These are phyloP conservation scores for Rhizophora apiculata DNA, from an alignment of 345 rosid genomes.

Conservation along the genomic window DNA sequence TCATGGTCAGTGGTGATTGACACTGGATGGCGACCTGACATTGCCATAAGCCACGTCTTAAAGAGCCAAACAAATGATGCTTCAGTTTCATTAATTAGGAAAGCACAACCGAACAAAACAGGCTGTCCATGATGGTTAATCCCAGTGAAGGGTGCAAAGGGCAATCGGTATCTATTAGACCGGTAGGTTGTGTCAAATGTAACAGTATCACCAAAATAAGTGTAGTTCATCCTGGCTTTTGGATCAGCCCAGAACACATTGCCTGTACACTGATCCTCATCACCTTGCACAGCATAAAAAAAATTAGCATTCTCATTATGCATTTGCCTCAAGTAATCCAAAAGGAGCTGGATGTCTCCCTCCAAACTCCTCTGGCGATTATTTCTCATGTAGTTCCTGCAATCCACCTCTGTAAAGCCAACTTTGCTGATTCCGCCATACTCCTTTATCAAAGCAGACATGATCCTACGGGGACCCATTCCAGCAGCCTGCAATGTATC, in stretches of 20 bases:
- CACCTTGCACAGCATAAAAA: conserved; percentile 54
- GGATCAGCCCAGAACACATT: conserved; percentile 76
- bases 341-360: conserved; percentile 40
- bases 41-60: conserved; percentile 71
- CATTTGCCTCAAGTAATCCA: conserved; percentile 53
- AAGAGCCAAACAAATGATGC: conserved; percentile 65
- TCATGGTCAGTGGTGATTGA: conserved; percentile 75
- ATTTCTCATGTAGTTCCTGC: conserved; percentile 50
- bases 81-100: conserved; percentile 57
- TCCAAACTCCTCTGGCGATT: conserved; percentile 46
- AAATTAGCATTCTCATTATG: conserved; percentile 61
- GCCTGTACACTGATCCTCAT: conserved; percentile 34
- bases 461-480: conserved; percentile 59
- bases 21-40: conserved; percentile 57
- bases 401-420: conserved; percentile 50
- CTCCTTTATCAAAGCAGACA: conserved; percentile 51
- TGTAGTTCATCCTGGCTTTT: conserved; percentile 48
- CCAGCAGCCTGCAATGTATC: conserved; percentile 66
- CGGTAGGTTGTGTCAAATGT: conserved; percentile 51
- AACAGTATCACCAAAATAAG: conserved; percentile 58
- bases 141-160: conserved; percentile 71
- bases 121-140: conserved; percentile 77
- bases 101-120: conserved; percentile 65
- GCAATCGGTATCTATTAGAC: conserved; percentile 40
- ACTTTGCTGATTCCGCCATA: conserved; percentile 52